Evolutionary conservation across 2,329 filamentous ascomycete species (phyloP), one percentile per base, ranked within the genome.

Genomic region (Phoma sp.): DNA sequence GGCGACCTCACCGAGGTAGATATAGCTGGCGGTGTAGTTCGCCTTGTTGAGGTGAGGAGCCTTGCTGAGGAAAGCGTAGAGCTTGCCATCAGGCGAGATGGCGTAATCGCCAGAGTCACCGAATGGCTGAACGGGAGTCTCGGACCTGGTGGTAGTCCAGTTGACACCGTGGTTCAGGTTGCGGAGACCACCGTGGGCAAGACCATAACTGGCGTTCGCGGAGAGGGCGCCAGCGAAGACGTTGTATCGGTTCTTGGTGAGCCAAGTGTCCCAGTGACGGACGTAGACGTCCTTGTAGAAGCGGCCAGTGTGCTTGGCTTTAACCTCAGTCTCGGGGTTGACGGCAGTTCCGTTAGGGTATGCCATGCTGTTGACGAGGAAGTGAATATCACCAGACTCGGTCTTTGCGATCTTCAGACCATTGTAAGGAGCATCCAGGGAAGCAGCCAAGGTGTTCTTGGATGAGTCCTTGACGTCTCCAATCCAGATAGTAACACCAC

Each of bases 181-280:
- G 15, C 75, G 73, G 20, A 81, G 63, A 20, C 76, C 76, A 23
- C 71, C 53, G 21, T 66, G 58, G 17, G 65, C 63, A 6, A 73
- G 59, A 4, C 57, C 49, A 30, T 69, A 70, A 51, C 64, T 70
- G 40, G 56, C 59, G 29, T 69, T 72, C 2, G 59, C 61, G 5
- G 63, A 61, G 26, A 95, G 73, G 2, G 83, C 81, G 32, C 88
- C 87, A 34, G 89, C 91, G 80, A 90, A 95, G 14, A 96, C 81
- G 1, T 89, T 84, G 67, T 87, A 88, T 57, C 83, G 86, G 66
- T 91, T 86, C 47, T 87, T 83, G 1, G 83, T 86, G 28, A 87
- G 80, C 78, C 89, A 96, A 5, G 81, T 75, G 70, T 96, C 91
- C 91, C 91, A 96, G 68, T 96, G 90, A 21, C 91, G 85, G 23